Evolutionary conservation across 108 stramenopile genomes (phyloP), one percentile per base, ranked within the genome.

Genomic region (Nitzschia inconspicua): DNA sequence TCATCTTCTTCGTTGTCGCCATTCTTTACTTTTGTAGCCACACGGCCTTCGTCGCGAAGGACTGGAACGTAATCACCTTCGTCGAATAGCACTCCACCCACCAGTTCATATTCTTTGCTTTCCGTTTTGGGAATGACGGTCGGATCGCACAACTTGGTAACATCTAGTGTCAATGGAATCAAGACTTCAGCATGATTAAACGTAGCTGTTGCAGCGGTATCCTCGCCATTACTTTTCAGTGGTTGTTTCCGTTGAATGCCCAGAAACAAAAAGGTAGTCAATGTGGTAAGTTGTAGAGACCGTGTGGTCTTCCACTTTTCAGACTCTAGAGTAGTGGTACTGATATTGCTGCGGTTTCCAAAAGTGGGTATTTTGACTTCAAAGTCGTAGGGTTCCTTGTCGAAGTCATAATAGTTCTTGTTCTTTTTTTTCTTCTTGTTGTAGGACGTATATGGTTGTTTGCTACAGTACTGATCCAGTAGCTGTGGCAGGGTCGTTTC

Each of bases 21-120:
- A 2, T 43, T 39, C 0, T 39, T 0, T 39, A 26, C 8, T 4
- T 41, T 57, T n/a, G n/a, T n/a, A n/a, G n/a, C n/a, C n/a, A n/a
- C n/a, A n/a, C n/a, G n/a, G n/a, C n/a, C n/a, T n/a, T n/a, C n/a
- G n/a, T n/a, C n/a, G n/a, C 63, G 63, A 22, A 71, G 35, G n/a
- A 61, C 28, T 10, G 61, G 62, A 7, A 63, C 62, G 47, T 58
- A 71, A 30, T 71, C 70, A 5, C 55, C 70, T 20, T 71, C 70
- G 35, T 71, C 70, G 32, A 44, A 61, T 7, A 71, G 30, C n/a
- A 54, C 30, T 3, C 62, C 70, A 20, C 70, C 70, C 19, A 57
- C 48, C 48, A 71, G 41, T 14, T 71, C 62, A 40, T 63, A 71
- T 31, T 57, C 28, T n/a, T n/a, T n/a, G n/a, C n/a, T n/a, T n/a